Conservation (phyloP, 2,329 filamentous ascomycete species). For the Emmonsia crescens region DNA sequence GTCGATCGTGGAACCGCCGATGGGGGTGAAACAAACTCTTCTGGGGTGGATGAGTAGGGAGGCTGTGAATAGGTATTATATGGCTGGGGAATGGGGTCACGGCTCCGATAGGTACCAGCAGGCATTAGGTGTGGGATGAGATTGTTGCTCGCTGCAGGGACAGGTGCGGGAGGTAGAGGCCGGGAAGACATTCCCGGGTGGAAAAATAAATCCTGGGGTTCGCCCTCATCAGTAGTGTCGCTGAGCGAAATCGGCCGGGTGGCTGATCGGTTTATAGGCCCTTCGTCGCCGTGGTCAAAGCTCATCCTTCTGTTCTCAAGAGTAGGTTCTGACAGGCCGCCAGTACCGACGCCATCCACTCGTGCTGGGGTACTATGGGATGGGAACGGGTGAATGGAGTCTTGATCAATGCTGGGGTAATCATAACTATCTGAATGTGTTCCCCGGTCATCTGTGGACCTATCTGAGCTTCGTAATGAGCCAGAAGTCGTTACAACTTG, state of each 20-base stretch:
- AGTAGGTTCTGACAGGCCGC: conserved; percentile 68
- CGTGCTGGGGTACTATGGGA: conserved; percentile 51
- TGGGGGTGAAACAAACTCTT: conserved; percentile 40
- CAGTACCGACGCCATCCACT: conserved; percentile 83
- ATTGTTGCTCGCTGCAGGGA: conserved; percentile 42
- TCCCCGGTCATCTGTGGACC: conserved; percentile 12
- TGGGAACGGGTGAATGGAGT: conserved; percentile 48
- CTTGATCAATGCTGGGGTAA: conserved; percentile 34
- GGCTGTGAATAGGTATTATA: conserved; percentile 29
- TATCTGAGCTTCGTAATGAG: conserved; percentile 11
- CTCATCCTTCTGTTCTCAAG: conserved; percentile 58
- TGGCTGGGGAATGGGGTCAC: conserved; percentile 32
- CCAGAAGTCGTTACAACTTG: conserved; percentile 5
- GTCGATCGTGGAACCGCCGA: conserved; percentile 58
- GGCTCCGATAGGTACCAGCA: conserved; percentile 49
- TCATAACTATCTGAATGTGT: conserved; percentile 24
- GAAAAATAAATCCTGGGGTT: conserved; percentile 85
- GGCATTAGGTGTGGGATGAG: conserved; percentile 39
- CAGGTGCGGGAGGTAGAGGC: conserved; percentile 53
- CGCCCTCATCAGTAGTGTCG: conserved; percentile 58
- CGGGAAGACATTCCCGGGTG: conserved; percentile 63
- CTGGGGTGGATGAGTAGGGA: conserved; percentile 34
- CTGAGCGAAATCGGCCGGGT: conserved; percentile 39
- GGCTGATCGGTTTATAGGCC: conserved; percentile 45
- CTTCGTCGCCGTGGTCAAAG: conserved; percentile 88